Conservation (phyloP, 345 rosid genomes). For the Melaleuca alternifolia region DNA sequence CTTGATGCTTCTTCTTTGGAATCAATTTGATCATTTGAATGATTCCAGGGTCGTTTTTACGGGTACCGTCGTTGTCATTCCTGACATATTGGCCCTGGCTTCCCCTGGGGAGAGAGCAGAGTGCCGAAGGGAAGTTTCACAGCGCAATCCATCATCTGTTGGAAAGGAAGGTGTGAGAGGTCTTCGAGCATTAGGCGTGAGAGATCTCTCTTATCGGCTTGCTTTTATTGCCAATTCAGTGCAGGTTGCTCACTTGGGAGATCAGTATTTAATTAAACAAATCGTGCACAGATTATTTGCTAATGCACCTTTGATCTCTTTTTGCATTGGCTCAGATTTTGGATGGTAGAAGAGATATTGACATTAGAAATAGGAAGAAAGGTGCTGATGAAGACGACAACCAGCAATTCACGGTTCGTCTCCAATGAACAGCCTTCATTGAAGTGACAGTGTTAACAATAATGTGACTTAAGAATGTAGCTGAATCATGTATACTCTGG, state of each 20-base stretch:
- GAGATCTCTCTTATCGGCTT: constrained; percentile 89
- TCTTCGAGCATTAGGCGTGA: constrained; percentile 79
- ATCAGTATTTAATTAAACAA: not conserved
- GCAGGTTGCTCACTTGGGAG: constrained; percentile 47
- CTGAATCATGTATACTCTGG: not conserved
- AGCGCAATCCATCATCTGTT: constrained; percentile 40
- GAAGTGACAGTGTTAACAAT: not conserved
- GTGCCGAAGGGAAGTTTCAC: constrained; percentile 67
- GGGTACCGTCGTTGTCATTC: constrained; percentile 87
- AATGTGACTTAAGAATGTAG: not conserved
- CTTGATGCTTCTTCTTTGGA: not conserved
- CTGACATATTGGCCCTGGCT: constrained; percentile 82
- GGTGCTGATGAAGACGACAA: constrained; percentile 80
- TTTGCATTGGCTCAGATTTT: constrained; percentile 28
- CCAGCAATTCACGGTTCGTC: constrained; percentile 58
- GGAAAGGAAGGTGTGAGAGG: constrained; percentile 86
- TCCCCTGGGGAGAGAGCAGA: constrained; percentile 96
- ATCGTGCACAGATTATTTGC: not conserved
- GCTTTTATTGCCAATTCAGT: constrained; percentile 93
- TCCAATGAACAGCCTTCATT: not conserved
- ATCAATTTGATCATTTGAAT: not conserved
- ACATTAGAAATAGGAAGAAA: constrained; percentile 80
- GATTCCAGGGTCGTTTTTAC: constrained; percentile 77
- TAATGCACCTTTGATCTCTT: not conserved
- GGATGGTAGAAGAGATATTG: constrained; percentile 78